Evolutionary conservation across 345 rosid species (phyloP), one percentile per base, ranked within the genome.

Genomic region (Eucalyptus marginata): DNA sequence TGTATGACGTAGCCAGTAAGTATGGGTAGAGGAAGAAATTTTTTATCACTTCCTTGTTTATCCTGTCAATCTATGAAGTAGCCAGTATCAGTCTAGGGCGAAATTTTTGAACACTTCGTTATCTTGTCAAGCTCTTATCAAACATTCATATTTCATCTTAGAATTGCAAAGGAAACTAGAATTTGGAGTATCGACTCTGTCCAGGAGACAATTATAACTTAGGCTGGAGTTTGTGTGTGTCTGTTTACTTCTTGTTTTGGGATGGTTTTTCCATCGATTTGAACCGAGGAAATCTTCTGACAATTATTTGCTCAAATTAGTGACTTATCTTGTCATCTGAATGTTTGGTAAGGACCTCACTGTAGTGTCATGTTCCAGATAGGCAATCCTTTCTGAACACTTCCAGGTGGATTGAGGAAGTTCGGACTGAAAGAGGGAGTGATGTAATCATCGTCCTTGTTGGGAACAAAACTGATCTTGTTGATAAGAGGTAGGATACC

Each of bases 391-490:
- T 97, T 90, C 93, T 97, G 89, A 97, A 96, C 93, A 95, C 99
- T 52, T 93, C 96, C 6, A 97, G 95, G 95, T 97, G 99, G 99
- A 94, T 96, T 83, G 99, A 96, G 92, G 97, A 97, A 91, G 99
- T 96, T 85, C 95, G 97, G 50, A 94, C 96, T 40, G 99, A 97
- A 90, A 92, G 97, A 89, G 99, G 98, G 27, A 95, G 95, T 33
- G 99, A 96, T 90, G 99, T 96, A 88, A 96, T 97, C 44, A 94
- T 97, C 59, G 99, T 97, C 86, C 95, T 97, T 49, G 98, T 96
- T 31, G 99, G 98, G 87, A 97, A 96, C 95, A 97, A 97, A 91
- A 97, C 98, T 4, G 98, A 97, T 93, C 99, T 96, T 86, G 98
- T 95, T 86, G 98, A 95, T 88, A 96, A 96, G 92, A 94, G 98